phyloP scores from a whole-genome alignment of 345 rosid species.

The Gossypium australe region DNA sequence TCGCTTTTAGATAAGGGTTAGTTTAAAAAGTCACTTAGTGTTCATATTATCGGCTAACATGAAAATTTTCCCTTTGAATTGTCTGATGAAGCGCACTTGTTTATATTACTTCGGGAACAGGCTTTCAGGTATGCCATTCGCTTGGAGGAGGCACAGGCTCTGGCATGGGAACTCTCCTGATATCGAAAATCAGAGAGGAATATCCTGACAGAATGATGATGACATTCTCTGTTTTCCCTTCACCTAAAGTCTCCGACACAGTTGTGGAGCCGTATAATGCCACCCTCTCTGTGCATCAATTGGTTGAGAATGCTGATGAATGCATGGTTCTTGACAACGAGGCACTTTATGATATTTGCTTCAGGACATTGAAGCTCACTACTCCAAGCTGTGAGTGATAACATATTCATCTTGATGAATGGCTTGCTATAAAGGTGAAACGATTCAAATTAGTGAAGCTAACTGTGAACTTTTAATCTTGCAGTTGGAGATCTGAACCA shows the following conservation, averaged over 20 bases:
- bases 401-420: background rate
- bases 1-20: background rate
- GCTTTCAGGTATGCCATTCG: conserved; percentile 94
- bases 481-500: conserved; percentile 97
- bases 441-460: background rate
- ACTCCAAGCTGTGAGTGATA: conserved; percentile 89
- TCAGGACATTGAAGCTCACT: conserved; percentile 93
- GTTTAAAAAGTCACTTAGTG: background rate
- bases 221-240: conserved; percentile 95
- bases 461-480: conserved; percentile 5
- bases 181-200: conserved; percentile 96
- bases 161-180: conserved; percentile 93
- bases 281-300: conserved; percentile 93
- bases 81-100: conserved; percentile 14
- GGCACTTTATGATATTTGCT: conserved; percentile 97
- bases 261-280: conserved; percentile 98
- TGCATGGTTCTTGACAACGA: conserved; percentile 97
- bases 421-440: background rate
- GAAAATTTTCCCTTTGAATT: background rate
- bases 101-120: conserved; percentile 32
- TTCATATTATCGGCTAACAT: background rate
- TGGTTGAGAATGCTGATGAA: conserved; percentile 94
- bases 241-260: conserved; percentile 98
- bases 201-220: conserved; percentile 98
- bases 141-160: conserved; percentile 99